Base-by-base conservation (phyloP, 2,329 filamentous ascomycete species). In the Talaromyces sp. region DNA sequence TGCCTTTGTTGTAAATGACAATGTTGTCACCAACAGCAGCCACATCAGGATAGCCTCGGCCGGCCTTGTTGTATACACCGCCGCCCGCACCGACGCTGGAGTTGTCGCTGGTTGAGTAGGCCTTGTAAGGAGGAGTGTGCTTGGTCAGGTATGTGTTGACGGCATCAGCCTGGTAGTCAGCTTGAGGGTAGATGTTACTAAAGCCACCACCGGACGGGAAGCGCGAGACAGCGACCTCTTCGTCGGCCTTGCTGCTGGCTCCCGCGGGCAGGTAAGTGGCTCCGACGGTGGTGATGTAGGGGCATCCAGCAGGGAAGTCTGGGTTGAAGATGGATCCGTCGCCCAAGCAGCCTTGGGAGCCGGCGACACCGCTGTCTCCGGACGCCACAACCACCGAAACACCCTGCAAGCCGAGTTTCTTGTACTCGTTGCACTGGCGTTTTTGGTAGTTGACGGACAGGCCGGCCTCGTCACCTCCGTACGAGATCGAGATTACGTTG, bases 31-130 rank as follows among this genome's bases (percentile, higher is more conserved):
- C 74, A n/a, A 85, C 82, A 7, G 83, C 83, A 0, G 86, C 75
- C 9, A 89, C 78, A 66, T 89, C 87, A 0, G 87, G 86, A 63
- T 85, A 84, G 0, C 75, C 87, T 59, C 87, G 80, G 0, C 87
- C 87, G 8, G 82, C 51, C 65, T 68, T 70, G 57, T 82, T 80
- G 65, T 74, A 82, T 5, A 78, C 62, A 0, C 77, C 78, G 19
- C 72, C 61, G 42, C 73, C 67, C 73, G 69, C 7, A 73, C 75
- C 70, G 53, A 76, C 70, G 58, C 64, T 69, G 36, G 62, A 67
- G 56, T 75, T 75, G 54, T 74, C 67, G 30, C 67, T 68, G 42
- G 67, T 69, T 42, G 70, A 65, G 63, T 75, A 75, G 61, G 69
- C 73, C 1, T 67, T 63, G 60, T 75, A 74, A 2, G 55, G 55